A percentile compares a stretch with the other conserved stretches of the same genome.
Evolutionary conservation across 768 basidiomycete species (phyloP).

Genomic region (Coprinopsis sp.): DNA sequence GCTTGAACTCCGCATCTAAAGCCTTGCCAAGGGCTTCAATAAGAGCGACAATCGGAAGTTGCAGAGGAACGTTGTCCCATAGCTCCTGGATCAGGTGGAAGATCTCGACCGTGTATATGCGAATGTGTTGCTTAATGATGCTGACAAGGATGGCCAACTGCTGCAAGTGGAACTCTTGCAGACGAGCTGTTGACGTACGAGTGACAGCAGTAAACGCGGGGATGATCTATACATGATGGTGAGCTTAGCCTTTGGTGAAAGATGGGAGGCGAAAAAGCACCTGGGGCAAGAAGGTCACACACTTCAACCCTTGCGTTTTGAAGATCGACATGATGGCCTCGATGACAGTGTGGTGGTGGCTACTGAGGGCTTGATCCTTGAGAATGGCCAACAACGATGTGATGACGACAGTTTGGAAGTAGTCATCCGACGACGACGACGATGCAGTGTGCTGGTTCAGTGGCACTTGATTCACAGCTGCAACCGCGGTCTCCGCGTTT

Average conservation of each 20-base stretch:
- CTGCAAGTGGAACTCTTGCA: constrained; percentile 92
- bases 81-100: constrained; percentile 84
- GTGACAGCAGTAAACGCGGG: constrained; percentile 92
- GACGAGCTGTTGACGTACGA: constrained; percentile 69
- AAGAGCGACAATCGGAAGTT: constrained; percentile 87
- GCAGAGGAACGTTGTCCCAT: constrained; percentile 81
- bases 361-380: constrained; percentile 82
- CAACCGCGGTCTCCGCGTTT: constrained; percentile 46
- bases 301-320: constrained; percentile 95
- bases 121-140: constrained; percentile 96
- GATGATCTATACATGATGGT: constrained; percentile 59
- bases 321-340: constrained; percentile 99
- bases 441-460: constrained; percentile 58
- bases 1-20: constrained; percentile 95
- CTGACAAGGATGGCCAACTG: constrained; percentile 93
- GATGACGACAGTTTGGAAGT: constrained; percentile 95
- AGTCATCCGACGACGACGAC: constrained; percentile 78
- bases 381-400: constrained; percentile 81
- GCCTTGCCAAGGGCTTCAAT: constrained; percentile 92
- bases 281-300: constrained; percentile 92
- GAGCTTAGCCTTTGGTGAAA: background rate
- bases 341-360: constrained; percentile 88
- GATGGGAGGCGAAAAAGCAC: constrained; percentile 33
- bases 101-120: constrained; percentile 83
- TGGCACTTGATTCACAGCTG: constrained; percentile 65